Percentiles rank a stretch among this genome's conserved stretches.
These are phyloP conservation scores for Paxillus involutus DNA, from an alignment of 768 basidiomycete genomes.

Conservation along the genomic window DNA sequence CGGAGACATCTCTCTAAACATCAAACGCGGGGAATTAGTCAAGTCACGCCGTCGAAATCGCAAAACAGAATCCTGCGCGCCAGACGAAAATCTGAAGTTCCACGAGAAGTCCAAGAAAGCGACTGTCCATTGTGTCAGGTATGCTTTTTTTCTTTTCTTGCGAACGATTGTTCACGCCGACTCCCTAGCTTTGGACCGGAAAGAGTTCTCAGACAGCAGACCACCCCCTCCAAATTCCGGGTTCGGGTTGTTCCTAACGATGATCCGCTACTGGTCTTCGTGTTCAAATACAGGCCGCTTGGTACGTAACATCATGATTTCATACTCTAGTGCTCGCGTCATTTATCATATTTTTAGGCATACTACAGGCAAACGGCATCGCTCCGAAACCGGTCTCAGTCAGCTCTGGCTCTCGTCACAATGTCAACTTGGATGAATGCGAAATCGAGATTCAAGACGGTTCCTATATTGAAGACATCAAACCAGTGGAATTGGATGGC, in stretches of 20 bases:
- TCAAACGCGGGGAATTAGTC: constrained; percentile 1
- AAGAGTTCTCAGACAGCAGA: not conserved
- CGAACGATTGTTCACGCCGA: not conserved
- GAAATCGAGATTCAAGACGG: not conserved
- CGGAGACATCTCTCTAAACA: constrained; percentile 14
- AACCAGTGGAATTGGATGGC: not conserved
- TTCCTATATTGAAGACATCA: not conserved
- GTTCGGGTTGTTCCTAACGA: not conserved
- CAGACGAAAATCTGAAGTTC: constrained; percentile 4
- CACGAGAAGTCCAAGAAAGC: constrained; percentile 25
- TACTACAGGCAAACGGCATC: constrained; percentile 21
- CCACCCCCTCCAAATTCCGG: rapidly evolving
- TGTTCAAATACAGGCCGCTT: constrained; percentile 21
- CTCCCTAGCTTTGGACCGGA: constrained; percentile 12
- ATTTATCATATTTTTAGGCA: constrained; percentile 4
- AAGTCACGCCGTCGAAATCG: rapidly evolving
- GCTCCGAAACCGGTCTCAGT: constrained; percentile 1
- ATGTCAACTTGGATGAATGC: not conserved
- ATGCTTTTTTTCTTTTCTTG: not conserved
- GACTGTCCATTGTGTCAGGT: constrained; percentile 17
- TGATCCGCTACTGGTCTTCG: constrained; percentile 10
- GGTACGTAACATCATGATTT: constrained; percentile 8
- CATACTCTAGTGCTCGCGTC: not conserved
- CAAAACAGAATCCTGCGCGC: no score
- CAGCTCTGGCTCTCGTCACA: not conserved